phyloP scores from a whole-genome alignment of 306 rosid genomes.

The Prunus mira region DNA sequence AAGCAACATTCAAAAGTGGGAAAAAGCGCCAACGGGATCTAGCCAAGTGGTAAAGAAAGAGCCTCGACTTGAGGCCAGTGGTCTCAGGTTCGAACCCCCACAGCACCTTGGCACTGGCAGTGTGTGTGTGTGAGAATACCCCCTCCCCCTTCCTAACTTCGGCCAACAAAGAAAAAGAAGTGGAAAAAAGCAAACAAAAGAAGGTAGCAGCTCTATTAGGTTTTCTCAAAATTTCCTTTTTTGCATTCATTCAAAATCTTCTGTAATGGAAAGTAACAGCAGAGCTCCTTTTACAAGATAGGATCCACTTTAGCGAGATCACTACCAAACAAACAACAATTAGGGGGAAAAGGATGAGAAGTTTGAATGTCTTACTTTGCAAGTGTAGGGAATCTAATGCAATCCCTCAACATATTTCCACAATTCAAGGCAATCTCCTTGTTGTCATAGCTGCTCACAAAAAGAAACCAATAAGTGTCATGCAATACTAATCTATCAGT shows the following conservation, averaged over 20 bases:
- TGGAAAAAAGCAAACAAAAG: not conserved
- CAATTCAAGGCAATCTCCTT: conserved; percentile 88
- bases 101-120: no score
- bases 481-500: conserved; percentile 8
- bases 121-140: no score
- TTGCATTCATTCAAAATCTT: not conserved
- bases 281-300: conserved; percentile 12
- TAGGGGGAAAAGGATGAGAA: not conserved
- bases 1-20: not conserved
- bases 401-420: conserved; percentile 93
- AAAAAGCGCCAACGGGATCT: no score
- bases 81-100: no score
- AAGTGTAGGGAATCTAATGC: conserved; percentile 77
- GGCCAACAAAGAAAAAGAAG: no score
- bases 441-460: conserved; percentile 79
- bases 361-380: conserved; percentile 67
- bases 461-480: conserved; percentile 17
- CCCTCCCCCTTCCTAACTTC: no score
- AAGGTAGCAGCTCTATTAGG: not conserved
- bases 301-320: conserved; percentile 22
- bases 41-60: no score
- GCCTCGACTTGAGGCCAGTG: no score
- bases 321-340: conserved; percentile 5
- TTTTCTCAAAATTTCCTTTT: not conserved
- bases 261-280: conserved; percentile 10